Percentiles rank a stretch among this genome's conserved stretches.
Evolutionary conservation across 2,329 filamentous ascomycete species (phyloP).

Genomic region (Geosmithia morbida): DNA sequence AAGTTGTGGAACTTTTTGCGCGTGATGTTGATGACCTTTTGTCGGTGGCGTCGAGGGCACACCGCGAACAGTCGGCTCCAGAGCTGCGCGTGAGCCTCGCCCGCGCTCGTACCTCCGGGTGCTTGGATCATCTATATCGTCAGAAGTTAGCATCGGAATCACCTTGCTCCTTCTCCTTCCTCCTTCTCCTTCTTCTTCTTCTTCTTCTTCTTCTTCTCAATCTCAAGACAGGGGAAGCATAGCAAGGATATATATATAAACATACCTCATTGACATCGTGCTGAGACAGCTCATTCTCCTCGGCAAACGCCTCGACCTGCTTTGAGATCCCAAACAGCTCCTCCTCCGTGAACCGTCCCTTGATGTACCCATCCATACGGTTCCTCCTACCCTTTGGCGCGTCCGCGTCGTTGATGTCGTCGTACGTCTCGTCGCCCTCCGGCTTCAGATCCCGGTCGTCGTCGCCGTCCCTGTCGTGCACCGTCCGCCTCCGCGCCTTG

Average conservation of each 20-base stretch:
- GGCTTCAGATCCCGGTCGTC: slow-evolving; percentile 5
- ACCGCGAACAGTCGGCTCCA: slow-evolving; percentile 33
- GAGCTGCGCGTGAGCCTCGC: slow-evolving; percentile 24
- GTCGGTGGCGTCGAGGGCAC: slow-evolving; percentile 33
- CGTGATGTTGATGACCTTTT: slow-evolving; percentile 39
- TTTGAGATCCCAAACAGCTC: slow-evolving; percentile 25
- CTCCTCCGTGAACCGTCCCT: slow-evolving; percentile 26
- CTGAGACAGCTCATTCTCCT: slow-evolving; percentile 25
- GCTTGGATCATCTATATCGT: slow-evolving; percentile 17
- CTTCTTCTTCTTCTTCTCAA: too few species aligned
- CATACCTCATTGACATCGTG: slow-evolving; percentile 30
- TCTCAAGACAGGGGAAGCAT: not conserved
- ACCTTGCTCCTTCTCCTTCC: too few species aligned
- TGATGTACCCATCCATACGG: slow-evolving; percentile 13
- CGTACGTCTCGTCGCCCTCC: slow-evolving; percentile 6
- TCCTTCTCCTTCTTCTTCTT: too few species aligned
- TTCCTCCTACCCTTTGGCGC: slow-evolving; percentile 7
- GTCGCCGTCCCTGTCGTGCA: slow-evolving; percentile 6
- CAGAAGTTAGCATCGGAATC: slow-evolving; percentile 3
- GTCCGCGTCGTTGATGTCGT: slow-evolving; percentile 6
- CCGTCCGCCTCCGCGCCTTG: slow-evolving; percentile 1
- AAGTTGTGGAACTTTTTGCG: slow-evolving; percentile 54
- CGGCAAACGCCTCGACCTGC: slow-evolving; percentile 28
- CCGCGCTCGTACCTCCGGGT: slow-evolving; percentile 18
- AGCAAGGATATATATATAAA: slow-evolving; percentile 13